Evolutionary conservation across 176 grass and related monocot genomes (phyloP).

Genomic region (Alopecurus myosuroides): DNA sequence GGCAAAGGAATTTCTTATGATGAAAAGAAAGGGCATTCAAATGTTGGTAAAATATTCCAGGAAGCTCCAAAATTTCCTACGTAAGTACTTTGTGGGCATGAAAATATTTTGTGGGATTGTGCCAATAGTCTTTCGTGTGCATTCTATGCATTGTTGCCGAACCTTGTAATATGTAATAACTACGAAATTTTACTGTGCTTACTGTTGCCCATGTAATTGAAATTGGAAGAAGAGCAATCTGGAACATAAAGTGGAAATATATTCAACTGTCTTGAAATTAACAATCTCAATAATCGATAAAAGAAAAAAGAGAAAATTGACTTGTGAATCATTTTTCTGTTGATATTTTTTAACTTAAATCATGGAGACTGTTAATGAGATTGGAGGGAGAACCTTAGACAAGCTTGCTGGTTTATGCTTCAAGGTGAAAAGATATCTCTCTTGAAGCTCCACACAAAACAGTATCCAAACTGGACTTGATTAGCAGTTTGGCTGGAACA

Average conservation of each 20-base stretch:
- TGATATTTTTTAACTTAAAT: not conserved
- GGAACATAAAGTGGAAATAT: not conserved
- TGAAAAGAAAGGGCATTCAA: slow-evolving; percentile 52
- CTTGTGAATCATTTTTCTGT: not conserved
- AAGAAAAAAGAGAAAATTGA: not conserved
- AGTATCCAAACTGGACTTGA: not conserved
- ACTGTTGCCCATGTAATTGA: not conserved
- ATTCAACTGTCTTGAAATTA: not conserved
- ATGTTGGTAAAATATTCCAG: slow-evolving; percentile 78
- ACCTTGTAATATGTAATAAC: not conserved
- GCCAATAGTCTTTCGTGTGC: not conserved
- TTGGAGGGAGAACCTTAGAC: not conserved
- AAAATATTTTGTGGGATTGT: not conserved
- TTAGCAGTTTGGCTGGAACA: not conserved
- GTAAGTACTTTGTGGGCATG: slow-evolving; percentile 46
- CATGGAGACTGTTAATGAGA: not conserved
- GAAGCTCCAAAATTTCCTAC: slow-evolving; percentile 36
- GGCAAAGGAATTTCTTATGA: slow-evolving; percentile 73
- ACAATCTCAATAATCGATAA: not conserved
- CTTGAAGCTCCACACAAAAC: not conserved
- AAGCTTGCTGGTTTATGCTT: not conserved
- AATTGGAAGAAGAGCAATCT: not conserved
- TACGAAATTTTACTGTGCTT: not conserved
- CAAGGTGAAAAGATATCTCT: not conserved
- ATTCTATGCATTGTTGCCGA: slow-evolving; percentile 14